Conservation (phyloP, 2,329 filamentous ascomycete species). For the Xylariaceae sp. region DNA sequence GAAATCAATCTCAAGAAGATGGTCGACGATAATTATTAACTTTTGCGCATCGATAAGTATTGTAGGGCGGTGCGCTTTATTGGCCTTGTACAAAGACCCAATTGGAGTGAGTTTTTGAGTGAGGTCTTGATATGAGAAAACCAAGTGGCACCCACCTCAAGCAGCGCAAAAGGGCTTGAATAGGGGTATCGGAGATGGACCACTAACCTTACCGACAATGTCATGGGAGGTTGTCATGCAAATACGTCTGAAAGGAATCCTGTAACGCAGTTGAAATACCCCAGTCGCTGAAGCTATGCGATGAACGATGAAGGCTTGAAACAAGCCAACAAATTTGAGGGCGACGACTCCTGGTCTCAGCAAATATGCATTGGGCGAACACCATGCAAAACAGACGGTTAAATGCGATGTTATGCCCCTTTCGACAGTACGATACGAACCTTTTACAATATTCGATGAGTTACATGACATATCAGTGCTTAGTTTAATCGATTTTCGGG, state of each 20-base stretch:
- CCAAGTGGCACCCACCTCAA: constrained; percentile 3
- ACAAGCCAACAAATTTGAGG: not conserved
- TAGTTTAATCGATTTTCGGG: too few species aligned
- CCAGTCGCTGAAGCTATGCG: not conserved
- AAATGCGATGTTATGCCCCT: too few species aligned
- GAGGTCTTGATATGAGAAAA: too few species aligned
- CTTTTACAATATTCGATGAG: too few species aligned
- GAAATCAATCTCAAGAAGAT: constrained; percentile 8
- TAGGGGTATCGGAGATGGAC: not conserved
- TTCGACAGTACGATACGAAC: too few species aligned
- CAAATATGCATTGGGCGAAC: too few species aligned
- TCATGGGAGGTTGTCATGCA: not conserved
- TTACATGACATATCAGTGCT: too few species aligned
- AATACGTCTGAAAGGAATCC: not conserved
- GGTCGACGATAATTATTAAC: constrained; percentile 11
- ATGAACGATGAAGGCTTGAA: not conserved
- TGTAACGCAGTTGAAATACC: not conserved
- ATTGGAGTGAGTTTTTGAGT: too few species aligned
- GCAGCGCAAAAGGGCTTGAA: not conserved
- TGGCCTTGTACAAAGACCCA: too few species aligned
- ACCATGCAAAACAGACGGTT: too few species aligned
- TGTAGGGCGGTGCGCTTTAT: not conserved
- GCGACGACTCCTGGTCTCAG: too few species aligned
- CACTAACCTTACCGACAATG: not conserved
- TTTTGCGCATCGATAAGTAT: constrained; percentile 14